Evolutionary conservation across 331 rosid genomes (phyloP), one percentile per base, ranked within the genome.

Genomic region (Pyracantha coccinea): DNA sequence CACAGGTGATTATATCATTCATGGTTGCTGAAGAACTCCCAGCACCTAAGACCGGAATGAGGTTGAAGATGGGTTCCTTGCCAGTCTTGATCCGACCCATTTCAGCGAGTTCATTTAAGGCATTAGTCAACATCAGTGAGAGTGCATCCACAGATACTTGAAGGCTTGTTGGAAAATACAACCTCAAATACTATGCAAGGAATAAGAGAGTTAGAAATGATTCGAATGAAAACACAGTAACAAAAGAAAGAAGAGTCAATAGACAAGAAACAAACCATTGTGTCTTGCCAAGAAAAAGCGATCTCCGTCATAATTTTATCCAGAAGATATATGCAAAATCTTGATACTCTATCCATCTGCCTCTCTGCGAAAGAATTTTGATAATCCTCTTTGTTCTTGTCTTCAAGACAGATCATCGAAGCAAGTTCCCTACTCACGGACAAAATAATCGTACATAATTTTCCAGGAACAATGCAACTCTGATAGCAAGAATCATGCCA

Each of bases 401-500:
- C 83, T 45, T 82, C 79, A 0, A 83, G 75, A 83, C 88, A 87
- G 75, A 92, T 85, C 77, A 81, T 90, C 35, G 41, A 73, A 73
- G 84, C 88, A 72, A 79, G 69, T 75, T 90, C 92, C 68, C 86
- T 81, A 16, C 90, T 85, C 68, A 87, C 73, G 68, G 79, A 83
- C 86, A 94, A 75, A 80, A 89, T 55, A 68, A 81, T 59, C 55
- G 86, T 84, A 65, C 93, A 94, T 77, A 90, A 81, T 85, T 82
- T 86, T 68, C 89, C 96, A 45, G 73, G 81, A 81, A 94, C 78
- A 25, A 87, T 65, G 73, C 90, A 88, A 75, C 88, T 92, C 80
- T 86, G 89, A 82, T 87, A 53, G 87, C 97, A 94, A 77, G 88
- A 72, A 66, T 84, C 89, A 75, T 90, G 96, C 97, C 99, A 94